These are phyloP conservation scores for Podaxis sp. DNA, from an alignment of 768 basidiomycete genomes.

Conservation along the genomic window DNA sequence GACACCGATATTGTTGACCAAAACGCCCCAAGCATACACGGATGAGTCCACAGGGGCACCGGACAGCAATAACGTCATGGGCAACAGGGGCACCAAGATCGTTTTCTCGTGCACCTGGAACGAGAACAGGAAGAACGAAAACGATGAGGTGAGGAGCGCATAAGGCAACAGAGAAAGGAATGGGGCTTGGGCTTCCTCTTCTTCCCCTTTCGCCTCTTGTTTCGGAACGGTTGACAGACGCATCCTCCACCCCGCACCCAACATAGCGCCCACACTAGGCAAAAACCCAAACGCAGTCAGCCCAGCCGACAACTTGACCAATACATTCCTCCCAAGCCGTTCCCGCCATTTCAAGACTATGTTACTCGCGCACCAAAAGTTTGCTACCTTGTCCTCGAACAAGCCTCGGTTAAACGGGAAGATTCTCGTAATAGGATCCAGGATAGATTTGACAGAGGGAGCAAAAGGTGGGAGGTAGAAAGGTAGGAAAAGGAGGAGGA, in stretches of 20 bases:
- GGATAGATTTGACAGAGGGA: slow-evolving; percentile 39
- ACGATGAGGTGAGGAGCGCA: slow-evolving; percentile 73
- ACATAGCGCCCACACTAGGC: slow-evolving; percentile 51
- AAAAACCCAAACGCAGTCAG: slow-evolving; percentile 73
- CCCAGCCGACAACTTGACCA: slow-evolving; percentile 65
- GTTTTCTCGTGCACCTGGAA: slow-evolving; percentile 98
- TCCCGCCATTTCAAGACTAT: slow-evolving; percentile 81
- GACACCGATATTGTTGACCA: slow-evolving; percentile 80
- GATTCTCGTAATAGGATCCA: slow-evolving; percentile 75
- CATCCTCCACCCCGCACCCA: slow-evolving; percentile 35
- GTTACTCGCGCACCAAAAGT: slow-evolving; percentile 96
- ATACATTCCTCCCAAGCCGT: slow-evolving; percentile 44
- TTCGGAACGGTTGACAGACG: slow-evolving; percentile 17
- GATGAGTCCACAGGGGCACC: slow-evolving; percentile 52
- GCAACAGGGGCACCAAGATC: slow-evolving; percentile 82
- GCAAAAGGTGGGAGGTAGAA: slow-evolving; percentile 70
- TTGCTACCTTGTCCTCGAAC: slow-evolving; percentile 96
- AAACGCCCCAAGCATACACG: slow-evolving; percentile 66
- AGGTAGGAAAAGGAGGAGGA: slow-evolving; percentile 73
- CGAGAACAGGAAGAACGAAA: slow-evolving; percentile 96
- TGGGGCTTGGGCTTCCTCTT: slow-evolving; percentile 34
- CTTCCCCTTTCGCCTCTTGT: slow-evolving; percentile 11
- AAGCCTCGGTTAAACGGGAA: slow-evolving; percentile 91
- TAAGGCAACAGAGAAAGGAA: slow-evolving; percentile 75
- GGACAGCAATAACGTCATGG: slow-evolving; percentile 75